Conservation (phyloP, 2,329 filamentous ascomycete species). For the Berkeleyomyces rouxiae region DNA sequence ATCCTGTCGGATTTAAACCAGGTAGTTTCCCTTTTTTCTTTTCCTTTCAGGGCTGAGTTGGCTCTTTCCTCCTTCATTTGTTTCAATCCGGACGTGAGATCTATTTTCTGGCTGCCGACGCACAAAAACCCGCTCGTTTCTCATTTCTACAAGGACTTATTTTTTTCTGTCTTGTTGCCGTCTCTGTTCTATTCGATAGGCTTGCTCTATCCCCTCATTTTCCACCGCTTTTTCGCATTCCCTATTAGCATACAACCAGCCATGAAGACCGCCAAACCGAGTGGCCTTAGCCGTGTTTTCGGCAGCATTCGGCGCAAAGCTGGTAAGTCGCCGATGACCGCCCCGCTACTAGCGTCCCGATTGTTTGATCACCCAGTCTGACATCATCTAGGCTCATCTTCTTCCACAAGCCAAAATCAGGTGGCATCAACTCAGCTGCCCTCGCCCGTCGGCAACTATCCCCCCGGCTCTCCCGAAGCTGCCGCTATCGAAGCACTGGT, state of each 20-base stretch:
- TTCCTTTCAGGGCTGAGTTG: neutral
- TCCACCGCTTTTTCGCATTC: neutral
- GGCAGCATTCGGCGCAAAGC: constrained; percentile 7
- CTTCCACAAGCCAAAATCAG: neutral
- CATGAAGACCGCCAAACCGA: constrained; percentile 11
- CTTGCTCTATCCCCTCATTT: neutral
- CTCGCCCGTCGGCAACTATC: constrained; percentile 1
- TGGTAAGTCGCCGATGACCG: neutral
- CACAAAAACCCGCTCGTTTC: neutral
- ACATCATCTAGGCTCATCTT: neutral
- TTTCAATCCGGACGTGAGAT: neutral
- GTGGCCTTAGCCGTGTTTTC: constrained; percentile 10
- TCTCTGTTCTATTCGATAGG: neutral
- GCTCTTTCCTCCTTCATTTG: neutral
- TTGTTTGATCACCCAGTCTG: neutral
- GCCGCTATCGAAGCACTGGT: constrained; percentile 11
- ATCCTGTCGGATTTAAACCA: neutral
- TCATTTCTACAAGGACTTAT: neutral
- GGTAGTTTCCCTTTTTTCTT: constrained; percentile 1
- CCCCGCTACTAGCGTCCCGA: neutral
- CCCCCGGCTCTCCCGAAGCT: constrained; percentile 8
- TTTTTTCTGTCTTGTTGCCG: neutral
- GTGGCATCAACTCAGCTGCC: neutral
- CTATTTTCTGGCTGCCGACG: neutral
- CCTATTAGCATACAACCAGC: neutral